These are phyloP conservation scores for Botrytis deweyae DNA, from an alignment of 2,329 filamentous ascomycete species.

Conservation along the genomic window DNA sequence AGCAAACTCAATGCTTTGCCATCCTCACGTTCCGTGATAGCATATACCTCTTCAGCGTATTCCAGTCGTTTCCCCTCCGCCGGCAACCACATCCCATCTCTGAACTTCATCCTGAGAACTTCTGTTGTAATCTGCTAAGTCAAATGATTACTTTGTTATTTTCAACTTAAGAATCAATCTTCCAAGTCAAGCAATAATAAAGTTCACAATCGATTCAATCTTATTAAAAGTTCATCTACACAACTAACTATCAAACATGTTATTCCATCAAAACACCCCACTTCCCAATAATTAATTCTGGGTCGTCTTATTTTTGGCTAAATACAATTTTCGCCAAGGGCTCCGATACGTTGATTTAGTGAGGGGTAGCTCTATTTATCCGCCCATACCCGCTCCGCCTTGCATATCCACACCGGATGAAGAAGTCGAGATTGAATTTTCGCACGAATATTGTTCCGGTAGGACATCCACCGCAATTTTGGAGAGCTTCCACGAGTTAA, in stretches of 20 bases:
- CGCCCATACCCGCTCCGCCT: constrained; percentile 16
- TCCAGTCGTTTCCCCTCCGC: constrained; percentile 60
- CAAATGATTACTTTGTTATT: neutral
- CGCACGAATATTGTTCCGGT: constrained; percentile 21
- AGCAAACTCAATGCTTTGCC: constrained; percentile 53
- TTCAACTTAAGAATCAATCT: neutral
- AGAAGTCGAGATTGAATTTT: neutral
- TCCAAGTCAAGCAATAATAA: neutral
- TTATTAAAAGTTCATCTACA: neutral
- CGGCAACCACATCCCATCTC: constrained; percentile 67
- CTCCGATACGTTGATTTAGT: constrained; percentile 15
- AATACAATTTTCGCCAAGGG: constrained; percentile 12
- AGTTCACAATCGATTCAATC: neutral
- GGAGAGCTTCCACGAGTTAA: constrained; percentile 18
- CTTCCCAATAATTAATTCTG: neutral
- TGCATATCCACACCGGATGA: constrained; percentile 5
- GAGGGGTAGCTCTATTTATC: constrained; percentile 19
- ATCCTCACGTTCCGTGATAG: constrained; percentile 45
- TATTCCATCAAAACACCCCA: neutral
- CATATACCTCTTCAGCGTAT: constrained; percentile 65
- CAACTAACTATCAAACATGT: neutral
- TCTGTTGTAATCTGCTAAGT: neutral
- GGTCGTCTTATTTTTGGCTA: constrained; percentile 7
- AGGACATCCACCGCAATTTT: neutral
- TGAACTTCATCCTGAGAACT: constrained; percentile 53